Conservation (phyloP, 2,329 filamentous ascomycete species). For the Pseudonectria foliicola region DNA sequence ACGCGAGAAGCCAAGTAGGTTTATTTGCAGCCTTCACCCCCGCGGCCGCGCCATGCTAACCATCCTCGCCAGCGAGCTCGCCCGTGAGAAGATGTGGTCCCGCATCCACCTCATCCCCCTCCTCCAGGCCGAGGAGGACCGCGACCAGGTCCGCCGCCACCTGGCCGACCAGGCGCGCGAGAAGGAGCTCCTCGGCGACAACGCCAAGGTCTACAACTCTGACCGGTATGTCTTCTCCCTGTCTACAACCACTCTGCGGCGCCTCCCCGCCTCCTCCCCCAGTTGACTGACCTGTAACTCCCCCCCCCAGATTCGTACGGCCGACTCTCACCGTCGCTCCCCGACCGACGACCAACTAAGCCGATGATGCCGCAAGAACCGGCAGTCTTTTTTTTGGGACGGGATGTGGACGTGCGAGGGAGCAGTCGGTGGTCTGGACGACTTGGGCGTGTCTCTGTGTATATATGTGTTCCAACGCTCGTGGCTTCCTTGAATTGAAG, state of each 20-base stretch:
- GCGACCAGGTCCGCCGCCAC: conserved; percentile 83
- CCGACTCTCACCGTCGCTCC: conserved; percentile 73
- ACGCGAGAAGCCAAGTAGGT: conserved; percentile 87
- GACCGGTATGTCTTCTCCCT: conserved; percentile 77
- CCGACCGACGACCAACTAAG: conserved; percentile 49
- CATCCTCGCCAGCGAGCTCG: conserved; percentile 63
- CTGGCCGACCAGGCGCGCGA: conserved; percentile 83
- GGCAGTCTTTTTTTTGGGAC: too few relatives aligned
- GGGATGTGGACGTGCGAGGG: background rate
- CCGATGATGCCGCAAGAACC: too few relatives aligned
- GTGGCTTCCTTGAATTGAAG: background rate
- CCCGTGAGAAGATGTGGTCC: conserved; percentile 96
- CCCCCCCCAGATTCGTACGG: conserved; percentile 59
- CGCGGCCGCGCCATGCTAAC: background rate
- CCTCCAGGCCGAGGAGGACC: conserved; percentile 93
- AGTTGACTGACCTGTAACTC: background rate
- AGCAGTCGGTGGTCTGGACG: background rate
- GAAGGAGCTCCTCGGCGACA: conserved; percentile 80
- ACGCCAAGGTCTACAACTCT: conserved; percentile 78
- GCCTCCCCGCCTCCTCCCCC: background rate
- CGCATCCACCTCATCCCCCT: conserved; percentile 91
- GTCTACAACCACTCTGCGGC: too few relatives aligned
- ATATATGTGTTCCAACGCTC: background rate
- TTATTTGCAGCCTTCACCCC: background rate
- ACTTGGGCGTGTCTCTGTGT: too few relatives aligned